phyloP scores from a whole-genome alignment of 2,329 filamentous ascomycete species.

The Aspergillus brasiliensis region DNA sequence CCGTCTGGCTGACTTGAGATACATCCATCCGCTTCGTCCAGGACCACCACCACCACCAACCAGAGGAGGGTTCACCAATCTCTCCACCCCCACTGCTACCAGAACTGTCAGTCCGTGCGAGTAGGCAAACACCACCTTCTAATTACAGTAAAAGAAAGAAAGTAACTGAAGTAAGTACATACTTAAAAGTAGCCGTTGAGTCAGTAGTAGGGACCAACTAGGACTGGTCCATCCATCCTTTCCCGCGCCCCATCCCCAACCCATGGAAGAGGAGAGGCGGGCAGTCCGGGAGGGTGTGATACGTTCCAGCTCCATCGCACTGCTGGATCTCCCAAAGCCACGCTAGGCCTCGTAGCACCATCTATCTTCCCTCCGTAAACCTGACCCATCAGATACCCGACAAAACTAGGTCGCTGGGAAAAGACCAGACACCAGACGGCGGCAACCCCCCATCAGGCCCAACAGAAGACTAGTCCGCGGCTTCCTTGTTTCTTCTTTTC shows the following conservation, averaged over 20 bases:
- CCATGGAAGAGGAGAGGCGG: background rate
- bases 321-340: background rate
- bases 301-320: background rate
- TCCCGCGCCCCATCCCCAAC: too few species aligned
- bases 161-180: too few species aligned
- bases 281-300: background rate
- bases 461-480: background rate
- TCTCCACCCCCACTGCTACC: background rate
- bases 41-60: background rate
- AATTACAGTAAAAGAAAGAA: too few species aligned
- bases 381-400: conserved; percentile 1
- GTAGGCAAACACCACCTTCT: background rate
- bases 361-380: background rate
- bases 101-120: background rate
- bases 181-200: too few species aligned
- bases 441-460: background rate
- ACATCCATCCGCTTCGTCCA: conserved; percentile 3
- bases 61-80: background rate
- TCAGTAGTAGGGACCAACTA: too few species aligned
- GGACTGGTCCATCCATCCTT: too few species aligned
- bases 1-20: conserved; percentile 9
- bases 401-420: background rate
- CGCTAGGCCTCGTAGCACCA: background rate
- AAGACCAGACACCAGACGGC: background rate
- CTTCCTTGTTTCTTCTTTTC: background rate